Conservation (phyloP, 1,284 basidiomycete genomes). For the Cryptococcus depauperatus region DNA sequence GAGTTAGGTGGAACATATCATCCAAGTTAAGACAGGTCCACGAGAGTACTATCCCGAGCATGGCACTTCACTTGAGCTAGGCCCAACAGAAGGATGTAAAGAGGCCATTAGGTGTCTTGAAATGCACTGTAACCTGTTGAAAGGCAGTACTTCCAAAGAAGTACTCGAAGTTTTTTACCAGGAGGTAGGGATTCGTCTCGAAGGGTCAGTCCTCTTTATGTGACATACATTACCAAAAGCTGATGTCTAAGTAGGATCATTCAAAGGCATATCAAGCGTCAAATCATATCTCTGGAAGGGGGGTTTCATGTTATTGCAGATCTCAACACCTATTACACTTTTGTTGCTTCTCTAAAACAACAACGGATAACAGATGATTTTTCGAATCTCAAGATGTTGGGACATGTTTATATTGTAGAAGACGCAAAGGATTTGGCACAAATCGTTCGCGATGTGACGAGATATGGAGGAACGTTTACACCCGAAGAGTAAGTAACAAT, state of each 20-base stretch:
- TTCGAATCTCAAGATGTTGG: conserved; percentile 89
- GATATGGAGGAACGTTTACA: conserved; percentile 84
- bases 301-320: conserved; percentile 96
- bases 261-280: conserved; percentile 92
- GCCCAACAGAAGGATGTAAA: conserved; percentile 74
- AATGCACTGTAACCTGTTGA: conserved; percentile 80
- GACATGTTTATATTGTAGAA: conserved; percentile 76
- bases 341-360: conserved; percentile 69
- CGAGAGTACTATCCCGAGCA: conserved; percentile 85
- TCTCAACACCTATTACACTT: conserved; percentile 82
- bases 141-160: conserved; percentile 89
- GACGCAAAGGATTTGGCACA: conserved; percentile 90
- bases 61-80: conserved; percentile 63
- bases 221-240: background rate
- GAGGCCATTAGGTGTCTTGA: conserved; percentile 80
- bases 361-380: conserved; percentile 70
- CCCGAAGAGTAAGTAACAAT: conserved; percentile 65
- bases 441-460: conserved; percentile 85
- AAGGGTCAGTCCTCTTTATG: conserved; percentile 56
- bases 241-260: conserved; percentile 57
- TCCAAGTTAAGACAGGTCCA: conserved; percentile 70
- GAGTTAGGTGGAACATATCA: conserved; percentile 79
- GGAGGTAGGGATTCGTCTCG: conserved; percentile 86
- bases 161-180: conserved; percentile 96
- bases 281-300: conserved; percentile 87